A percentile compares a stretch with the other conserved stretches of the same genome.
phyloP scores from a whole-genome alignment of 1,284 basidiomycete genomes.

The Leccinum huronense region DNA sequence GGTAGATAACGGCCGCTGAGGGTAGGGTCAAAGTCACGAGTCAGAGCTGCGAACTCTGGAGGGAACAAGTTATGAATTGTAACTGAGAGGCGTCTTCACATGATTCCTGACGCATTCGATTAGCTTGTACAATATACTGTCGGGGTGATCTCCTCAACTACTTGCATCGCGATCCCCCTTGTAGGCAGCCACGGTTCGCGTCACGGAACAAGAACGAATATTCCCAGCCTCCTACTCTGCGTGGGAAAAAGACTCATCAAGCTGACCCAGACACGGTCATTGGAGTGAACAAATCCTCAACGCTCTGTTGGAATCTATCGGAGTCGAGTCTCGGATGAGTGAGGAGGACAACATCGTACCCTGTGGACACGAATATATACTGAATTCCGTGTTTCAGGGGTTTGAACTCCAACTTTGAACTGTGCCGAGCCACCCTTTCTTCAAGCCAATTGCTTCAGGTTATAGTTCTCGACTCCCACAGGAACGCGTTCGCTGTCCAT shows the following conservation, averaged over 20 bases:
- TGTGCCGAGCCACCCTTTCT: not conserved
- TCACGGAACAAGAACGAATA: too few species aligned
- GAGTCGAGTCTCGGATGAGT: not conserved
- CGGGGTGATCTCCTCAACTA: too few species aligned
- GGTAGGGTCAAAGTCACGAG: too few species aligned
- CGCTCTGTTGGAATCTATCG: not conserved
- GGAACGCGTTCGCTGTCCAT: not conserved
- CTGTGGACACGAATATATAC: not conserved
- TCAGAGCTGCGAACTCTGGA: too few species aligned
- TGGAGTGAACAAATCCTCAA: not conserved
- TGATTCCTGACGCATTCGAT: too few species aligned
- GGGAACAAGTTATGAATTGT: too few species aligned
- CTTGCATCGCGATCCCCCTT: too few species aligned
- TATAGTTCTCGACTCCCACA: not conserved
- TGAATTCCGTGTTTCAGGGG: not conserved
- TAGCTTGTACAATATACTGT: too few species aligned
- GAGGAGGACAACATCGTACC: not conserved
- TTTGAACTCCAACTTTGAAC: not conserved
- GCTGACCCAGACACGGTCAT: too few species aligned
- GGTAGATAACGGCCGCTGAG: too few species aligned
- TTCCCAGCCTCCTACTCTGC: not conserved
- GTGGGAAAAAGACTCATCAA: not conserved
- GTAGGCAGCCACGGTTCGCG: too few species aligned
- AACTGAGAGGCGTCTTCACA: too few species aligned
- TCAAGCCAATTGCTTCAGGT: not conserved